A percentile compares a stretch with the other conserved stretches of the same genome.
Conservation (phyloP, 805 yeast genomes). For the Candida golubevii region DNA sequence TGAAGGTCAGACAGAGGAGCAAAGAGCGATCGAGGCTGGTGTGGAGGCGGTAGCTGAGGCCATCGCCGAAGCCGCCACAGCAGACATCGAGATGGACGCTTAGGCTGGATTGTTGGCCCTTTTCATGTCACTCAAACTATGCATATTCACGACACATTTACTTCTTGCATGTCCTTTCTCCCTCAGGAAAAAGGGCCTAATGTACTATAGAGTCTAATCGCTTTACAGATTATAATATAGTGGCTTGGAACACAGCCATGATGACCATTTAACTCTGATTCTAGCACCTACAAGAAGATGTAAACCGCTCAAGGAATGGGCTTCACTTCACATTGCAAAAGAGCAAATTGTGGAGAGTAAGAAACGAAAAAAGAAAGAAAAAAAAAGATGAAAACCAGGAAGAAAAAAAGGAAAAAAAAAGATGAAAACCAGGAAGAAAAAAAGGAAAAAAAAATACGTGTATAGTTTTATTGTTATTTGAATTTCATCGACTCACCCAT, state of each 20-base stretch:
- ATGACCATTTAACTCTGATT: conserved; percentile 9
- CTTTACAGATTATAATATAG: conserved; percentile 12
- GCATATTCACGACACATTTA: conserved; percentile 9
- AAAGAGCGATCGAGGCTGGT: conserved; percentile 12
- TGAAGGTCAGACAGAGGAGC: conserved; percentile 16
- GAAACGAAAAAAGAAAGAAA: conserved; percentile 1
- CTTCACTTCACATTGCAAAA: background rate
- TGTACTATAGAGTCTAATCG: conserved; percentile 16
- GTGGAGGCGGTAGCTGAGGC: conserved; percentile 12
- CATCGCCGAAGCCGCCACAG: conserved; percentile 13
- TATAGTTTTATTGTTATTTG: conserved; percentile 1
- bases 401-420: conserved; percentile 1
- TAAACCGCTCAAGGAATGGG: background rate
- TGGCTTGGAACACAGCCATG: conserved; percentile 11
- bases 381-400: background rate
- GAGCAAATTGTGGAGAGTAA: background rate
- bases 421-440: background rate
- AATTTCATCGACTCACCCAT: too few species aligned
- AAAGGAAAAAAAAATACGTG: conserved; percentile 2
- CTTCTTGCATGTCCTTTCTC: conserved; percentile 10
- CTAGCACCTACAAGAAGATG: conserved; percentile 3
- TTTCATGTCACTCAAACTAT: conserved; percentile 1
- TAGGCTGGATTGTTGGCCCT: conserved; percentile 4
- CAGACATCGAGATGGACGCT: conserved; percentile 18
- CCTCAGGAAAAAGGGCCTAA: conserved; percentile 2